These are phyloP conservation scores for Myrica gale DNA, from an alignment of 306 rosid species.

Conservation along the genomic window DNA sequence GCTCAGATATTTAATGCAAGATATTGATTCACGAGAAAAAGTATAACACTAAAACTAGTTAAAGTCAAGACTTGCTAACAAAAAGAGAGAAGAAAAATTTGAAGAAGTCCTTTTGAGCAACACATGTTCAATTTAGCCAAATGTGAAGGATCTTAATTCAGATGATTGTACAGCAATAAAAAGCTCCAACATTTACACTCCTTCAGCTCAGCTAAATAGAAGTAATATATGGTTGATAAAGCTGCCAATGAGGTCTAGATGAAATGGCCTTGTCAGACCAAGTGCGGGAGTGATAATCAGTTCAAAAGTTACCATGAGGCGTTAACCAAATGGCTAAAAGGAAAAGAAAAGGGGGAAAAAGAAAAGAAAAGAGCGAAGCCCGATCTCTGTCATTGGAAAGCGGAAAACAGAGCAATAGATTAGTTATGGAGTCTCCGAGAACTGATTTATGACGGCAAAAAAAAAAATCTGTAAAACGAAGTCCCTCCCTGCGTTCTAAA, in stretches of 20 bases:
- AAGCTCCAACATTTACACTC: not conserved
- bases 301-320: too few species aligned
- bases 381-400: too few species aligned
- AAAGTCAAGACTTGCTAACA: not conserved
- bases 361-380: too few species aligned
- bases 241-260: too few species aligned
- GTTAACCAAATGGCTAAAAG: too few species aligned
- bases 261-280: too few species aligned
- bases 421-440: too few species aligned
- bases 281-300: too few species aligned
- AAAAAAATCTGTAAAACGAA: too few species aligned
- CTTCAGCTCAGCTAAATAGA: not conserved
- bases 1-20: conserved; percentile 45
- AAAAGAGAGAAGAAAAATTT: not conserved
- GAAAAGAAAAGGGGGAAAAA: too few species aligned
- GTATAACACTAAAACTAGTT: not conserved
- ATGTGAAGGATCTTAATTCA: not conserved
- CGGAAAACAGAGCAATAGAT: too few species aligned
- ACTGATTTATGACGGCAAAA: too few species aligned
- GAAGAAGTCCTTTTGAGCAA: not conserved
- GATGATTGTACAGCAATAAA: not conserved
- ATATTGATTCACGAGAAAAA: conserved; percentile 16
- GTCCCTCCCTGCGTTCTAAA: not conserved
- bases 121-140: not conserved
- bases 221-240: not conserved